Conservation (phyloP, 192 early-diverging fungal genomes). For the Phlyctochytrium arcticum region DNA sequence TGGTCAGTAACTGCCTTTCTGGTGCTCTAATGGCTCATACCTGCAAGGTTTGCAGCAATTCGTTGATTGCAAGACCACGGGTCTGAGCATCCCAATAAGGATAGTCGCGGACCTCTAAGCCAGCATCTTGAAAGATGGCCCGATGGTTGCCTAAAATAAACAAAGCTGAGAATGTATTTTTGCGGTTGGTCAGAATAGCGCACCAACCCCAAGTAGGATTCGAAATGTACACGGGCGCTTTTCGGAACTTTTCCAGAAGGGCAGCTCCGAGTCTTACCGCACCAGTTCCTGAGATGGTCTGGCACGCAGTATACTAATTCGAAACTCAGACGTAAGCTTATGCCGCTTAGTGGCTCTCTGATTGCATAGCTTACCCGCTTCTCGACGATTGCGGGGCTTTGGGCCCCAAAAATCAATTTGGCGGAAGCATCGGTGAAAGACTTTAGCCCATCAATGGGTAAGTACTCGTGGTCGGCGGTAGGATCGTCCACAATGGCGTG, state of each 20-base stretch:
- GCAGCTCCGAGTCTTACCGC: constrained; percentile 81
- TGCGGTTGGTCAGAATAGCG: not conserved
- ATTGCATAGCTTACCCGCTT: constrained; percentile 47
- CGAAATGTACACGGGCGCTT: constrained; percentile 77
- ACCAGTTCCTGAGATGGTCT: constrained; percentile 95
- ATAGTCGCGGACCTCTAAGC: constrained; percentile 80
- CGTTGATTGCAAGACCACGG: constrained; percentile 74
- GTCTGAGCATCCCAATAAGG: constrained; percentile 83
- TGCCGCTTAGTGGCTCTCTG: no score
- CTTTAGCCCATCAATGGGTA: constrained; percentile 78
- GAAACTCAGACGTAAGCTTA: no score
- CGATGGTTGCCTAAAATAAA: constrained; percentile 69
- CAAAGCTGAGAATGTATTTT: not conserved
- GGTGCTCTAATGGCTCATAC: constrained; percentile 4
- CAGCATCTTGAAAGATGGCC: constrained; percentile 81
- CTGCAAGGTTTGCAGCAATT: constrained; percentile 64
- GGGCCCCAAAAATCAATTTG: constrained; percentile 75
- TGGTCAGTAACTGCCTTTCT: not conserved
- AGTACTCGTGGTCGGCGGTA: constrained; percentile 87
- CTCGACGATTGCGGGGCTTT: constrained; percentile 68
- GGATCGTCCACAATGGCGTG: constrained; percentile 64
- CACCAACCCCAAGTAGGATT: constrained; percentile 94
- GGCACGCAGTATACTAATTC: constrained; percentile 58
- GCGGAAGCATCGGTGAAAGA: constrained; percentile 76
- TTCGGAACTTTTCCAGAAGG: constrained; percentile 73